These are phyloP conservation scores for Penicillium desertorum DNA, from an alignment of 495 filamentous ascomycete species.

Conservation along the genomic window DNA sequence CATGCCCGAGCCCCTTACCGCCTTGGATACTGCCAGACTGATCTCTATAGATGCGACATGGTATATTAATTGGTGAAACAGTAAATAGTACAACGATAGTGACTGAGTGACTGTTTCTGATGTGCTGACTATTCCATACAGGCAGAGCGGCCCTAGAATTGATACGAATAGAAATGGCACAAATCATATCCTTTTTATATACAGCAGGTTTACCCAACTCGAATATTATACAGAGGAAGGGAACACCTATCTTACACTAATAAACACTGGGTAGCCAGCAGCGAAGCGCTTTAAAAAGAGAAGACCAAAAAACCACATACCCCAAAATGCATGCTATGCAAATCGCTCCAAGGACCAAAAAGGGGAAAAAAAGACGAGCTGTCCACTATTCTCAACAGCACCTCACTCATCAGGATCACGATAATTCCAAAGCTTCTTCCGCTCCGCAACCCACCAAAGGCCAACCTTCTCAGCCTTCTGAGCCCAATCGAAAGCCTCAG, in stretches of 20 bases:
- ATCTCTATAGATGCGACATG: no score
- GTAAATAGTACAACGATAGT: neutral
- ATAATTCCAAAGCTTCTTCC: conserved; percentile 35
- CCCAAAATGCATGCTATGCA: conserved; percentile 3
- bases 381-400: neutral
- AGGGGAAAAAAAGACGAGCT: neutral
- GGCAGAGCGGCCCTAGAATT: neutral
- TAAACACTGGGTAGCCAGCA: neutral
- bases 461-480: conserved; percentile 37
- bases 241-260: neutral
- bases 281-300: neutral
- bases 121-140: neutral
- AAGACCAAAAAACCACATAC: no score
- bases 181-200: neutral
- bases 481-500: conserved; percentile 40
- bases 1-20: neutral
- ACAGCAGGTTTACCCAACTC: neutral
- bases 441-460: conserved; percentile 42
- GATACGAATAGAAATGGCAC: neutral
- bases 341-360: neutral
- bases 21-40: neutral
- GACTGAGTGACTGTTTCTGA: neutral
- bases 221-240: conserved; percentile 1
- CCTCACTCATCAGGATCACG: conserved; percentile 11
- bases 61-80: neutral